Base-by-base conservation (phyloP, 331 rosid species). In the Acacia concinna region DNA sequence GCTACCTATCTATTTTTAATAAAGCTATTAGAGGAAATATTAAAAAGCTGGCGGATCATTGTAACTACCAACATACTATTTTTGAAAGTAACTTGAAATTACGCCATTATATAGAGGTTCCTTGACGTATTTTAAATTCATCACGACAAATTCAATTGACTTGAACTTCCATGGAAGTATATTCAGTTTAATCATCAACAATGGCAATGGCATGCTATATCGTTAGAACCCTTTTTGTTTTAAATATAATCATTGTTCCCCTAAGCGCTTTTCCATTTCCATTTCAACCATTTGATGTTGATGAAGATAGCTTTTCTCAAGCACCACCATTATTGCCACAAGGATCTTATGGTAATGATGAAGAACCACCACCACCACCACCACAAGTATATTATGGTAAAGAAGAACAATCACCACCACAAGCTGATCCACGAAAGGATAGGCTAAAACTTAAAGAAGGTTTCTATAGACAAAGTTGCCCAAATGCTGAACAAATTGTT, bases 61-160 rank as follows among this genome's bases (percentile, higher is more conserved):
- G 1, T 35, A 35, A 35, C 40, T 35, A 35, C 40, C 40, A 35
- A 35, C 40, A 35, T 35, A 35, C 5, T 17, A 38, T 32, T 10
- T 17, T 0, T 8, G 2, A 64, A 31, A 63, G 40, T 32, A 17
- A 31, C 23, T 64, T 64, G 25, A 34, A 32, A 17, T 64, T 64
- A 3, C 20, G 41, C 14, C 27, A 31, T 49, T 78, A 78, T 81
- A 78, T 81, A 78, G 78, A 78, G 74, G 59, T 25, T 28, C 49
- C 56, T 27, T 28, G 1, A 35, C 0, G 43, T 63, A 31, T 8
- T 14, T 28, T 20, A 31, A 78, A 34, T 60, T 28, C 1, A 8
- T 28, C 1, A 8, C 67, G 28, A 13, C 40, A 17, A 38, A 59
- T 2, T 21, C 38, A 35, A 35, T 35, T 35, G 68, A 38, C 27